A percentile compares a stretch with the other conserved stretches of the same genome.
Evolutionary conservation across 306 rosid genomes (phyloP).

Genomic region (Rosa persica): DNA sequence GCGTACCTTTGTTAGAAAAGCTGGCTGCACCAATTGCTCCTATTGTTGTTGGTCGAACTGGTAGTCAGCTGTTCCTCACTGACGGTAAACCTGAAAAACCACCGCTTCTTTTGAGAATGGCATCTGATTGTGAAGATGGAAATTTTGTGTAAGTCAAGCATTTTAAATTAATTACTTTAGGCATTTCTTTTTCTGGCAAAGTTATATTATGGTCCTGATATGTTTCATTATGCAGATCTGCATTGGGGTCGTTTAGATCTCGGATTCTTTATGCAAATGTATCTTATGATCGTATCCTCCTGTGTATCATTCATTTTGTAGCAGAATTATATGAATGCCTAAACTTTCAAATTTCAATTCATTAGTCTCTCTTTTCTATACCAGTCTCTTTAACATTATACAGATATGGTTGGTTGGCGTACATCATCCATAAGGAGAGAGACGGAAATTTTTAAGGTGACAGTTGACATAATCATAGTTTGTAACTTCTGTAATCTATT

Average conservation of each 20-base stretch:
- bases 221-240: slow-evolving; percentile 67
- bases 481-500: neutral
- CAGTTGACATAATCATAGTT: neutral
- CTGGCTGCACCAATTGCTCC: slow-evolving; percentile 86
- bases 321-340: slow-evolving; percentile 12
- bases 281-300: slow-evolving; percentile 93
- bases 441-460: slow-evolving; percentile 73
- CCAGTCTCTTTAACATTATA: slow-evolving; percentile 41
- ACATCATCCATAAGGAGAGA: slow-evolving; percentile 96
- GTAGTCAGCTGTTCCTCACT: slow-evolving; percentile 91
- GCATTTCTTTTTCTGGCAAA: neutral
- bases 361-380: slow-evolving; percentile 20
- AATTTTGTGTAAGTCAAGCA: slow-evolving; percentile 68
- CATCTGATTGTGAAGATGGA: slow-evolving; percentile 79
- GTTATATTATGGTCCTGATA: slow-evolving; percentile 20
- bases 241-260: slow-evolving; percentile 71
- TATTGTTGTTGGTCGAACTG: slow-evolving; percentile 77
- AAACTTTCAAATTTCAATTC: slow-evolving; percentile 17
- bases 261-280: slow-evolving; percentile 87
- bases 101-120: slow-evolving; percentile 93
- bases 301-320: slow-evolving; percentile 3
- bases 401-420: slow-evolving; percentile 99
- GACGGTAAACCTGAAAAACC: slow-evolving; percentile 85
- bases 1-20: slow-evolving; percentile 81
- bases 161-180: neutral